Evolutionary conservation across 2,329 filamentous ascomycete genomes (phyloP), one percentile per base, ranked within the genome.

Genomic region (Fusarium austroafricanum): DNA sequence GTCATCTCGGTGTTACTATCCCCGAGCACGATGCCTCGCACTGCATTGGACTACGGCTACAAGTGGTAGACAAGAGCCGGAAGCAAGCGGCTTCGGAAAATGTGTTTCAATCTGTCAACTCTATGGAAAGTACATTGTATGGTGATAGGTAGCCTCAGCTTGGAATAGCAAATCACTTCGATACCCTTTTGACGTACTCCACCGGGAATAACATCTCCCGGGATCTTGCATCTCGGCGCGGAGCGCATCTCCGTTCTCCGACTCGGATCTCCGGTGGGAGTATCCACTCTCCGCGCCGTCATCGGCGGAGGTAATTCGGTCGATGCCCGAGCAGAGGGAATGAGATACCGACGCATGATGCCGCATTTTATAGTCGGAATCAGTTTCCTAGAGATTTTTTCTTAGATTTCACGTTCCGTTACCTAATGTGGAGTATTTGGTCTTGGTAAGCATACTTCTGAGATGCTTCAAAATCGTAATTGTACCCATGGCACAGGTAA

Each of bases 211-310:
- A 65, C 45, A 51, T 38, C 44, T 42, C 29, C 57, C 67, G 64
- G 61, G 37, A 18, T 40, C 42, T 28, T 69, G 54, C 35, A 72
- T 71, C 71, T 73, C 71, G 71, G 71, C 67, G 70, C 70, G 60
- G 67, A 47, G 56, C 69, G 69, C 70, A 73, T 72, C 58, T 73
- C 71, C 71, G 71, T 65, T 59, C 46, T 61, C 61, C 65, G 61
- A 65, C 68, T 73, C 71, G 71, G 71, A 73, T 62, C 67, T 73
- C 71, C 71, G 71, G 67, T 58, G 46, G 31, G 23, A 40, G 55
- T 61, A 58, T 65, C 71, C 64, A 67, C 71, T 55, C 58, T 64
- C 70, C 69, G 56, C 69, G 71, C 71, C 71, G 71, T 70, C 61
- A 73, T 73, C 71, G 70, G 71, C 67, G 71, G 40, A 57, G 20